Conservation (phyloP, 1,284 basidiomycete species). For the Cryptococcus hybrid region DNA sequence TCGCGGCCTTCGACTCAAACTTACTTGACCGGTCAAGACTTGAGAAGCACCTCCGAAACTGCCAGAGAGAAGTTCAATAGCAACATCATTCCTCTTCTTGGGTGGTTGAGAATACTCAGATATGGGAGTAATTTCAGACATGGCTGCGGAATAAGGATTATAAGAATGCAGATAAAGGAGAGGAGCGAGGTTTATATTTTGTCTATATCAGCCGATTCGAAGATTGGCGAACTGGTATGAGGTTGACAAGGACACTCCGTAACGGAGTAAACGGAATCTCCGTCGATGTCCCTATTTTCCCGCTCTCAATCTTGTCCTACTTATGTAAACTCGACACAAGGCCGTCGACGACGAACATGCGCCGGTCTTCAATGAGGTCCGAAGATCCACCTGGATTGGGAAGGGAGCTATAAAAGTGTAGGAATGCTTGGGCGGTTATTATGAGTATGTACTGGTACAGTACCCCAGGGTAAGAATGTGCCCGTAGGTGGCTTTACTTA, state of each 20-base stretch:
- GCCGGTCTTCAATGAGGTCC: constrained; percentile 52
- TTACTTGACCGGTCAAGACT: constrained; percentile 75
- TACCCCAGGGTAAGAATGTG: too few species aligned
- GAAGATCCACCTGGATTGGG: constrained; percentile 66
- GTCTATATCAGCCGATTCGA: neutral
- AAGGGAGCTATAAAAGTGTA: constrained; percentile 59
- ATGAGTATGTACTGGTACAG: constrained; percentile 66
- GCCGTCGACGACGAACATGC: constrained; percentile 18
- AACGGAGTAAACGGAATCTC: neutral
- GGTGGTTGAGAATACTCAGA: constrained; percentile 32
- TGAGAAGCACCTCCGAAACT: constrained; percentile 50
- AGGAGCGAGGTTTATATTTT: neutral
- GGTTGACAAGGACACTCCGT: neutral
- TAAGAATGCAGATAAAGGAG: neutral
- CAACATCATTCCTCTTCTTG: constrained; percentile 37
- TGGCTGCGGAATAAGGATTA: neutral
- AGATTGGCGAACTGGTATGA: neutral
- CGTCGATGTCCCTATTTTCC: neutral
- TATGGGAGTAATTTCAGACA: constrained; percentile 17
- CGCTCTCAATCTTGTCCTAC: neutral
- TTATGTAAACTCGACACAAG: neutral
- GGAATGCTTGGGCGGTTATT: constrained; percentile 66
- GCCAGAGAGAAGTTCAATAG: constrained; percentile 50
- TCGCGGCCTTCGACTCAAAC: constrained; percentile 10
- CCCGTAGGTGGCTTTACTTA: too few species aligned